A percentile compares a stretch with the other conserved stretches of the same genome.
Evolutionary conservation across 352 stramenopile species (phyloP).

Genomic region (Phytophthora cactorum): DNA sequence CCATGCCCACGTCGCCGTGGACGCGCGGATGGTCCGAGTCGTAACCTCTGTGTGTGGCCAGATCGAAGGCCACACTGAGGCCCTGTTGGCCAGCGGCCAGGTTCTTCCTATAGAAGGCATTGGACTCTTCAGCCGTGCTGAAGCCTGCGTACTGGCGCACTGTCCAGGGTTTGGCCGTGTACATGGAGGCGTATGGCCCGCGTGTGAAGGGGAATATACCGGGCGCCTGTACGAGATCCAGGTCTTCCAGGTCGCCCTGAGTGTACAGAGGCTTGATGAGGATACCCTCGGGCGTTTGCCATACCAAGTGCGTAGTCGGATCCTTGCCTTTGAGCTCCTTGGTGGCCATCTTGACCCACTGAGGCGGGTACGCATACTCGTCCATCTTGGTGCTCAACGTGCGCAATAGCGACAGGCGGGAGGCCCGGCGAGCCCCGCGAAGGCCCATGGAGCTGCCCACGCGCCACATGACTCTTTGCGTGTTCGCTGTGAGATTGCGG

Average conservation of each 20-base stretch:
- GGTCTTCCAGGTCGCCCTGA: slow-evolving; percentile 71
- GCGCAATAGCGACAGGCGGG: slow-evolving; percentile 14
- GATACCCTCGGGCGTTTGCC: slow-evolving; percentile 93
- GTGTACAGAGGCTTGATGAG: slow-evolving; percentile 96
- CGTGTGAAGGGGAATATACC: slow-evolving; percentile 93
- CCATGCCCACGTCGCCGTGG: slow-evolving; percentile 97
- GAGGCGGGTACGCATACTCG: slow-evolving; percentile 44
- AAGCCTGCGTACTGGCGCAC: slow-evolving; percentile 97
- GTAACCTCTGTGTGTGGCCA: slow-evolving; percentile 98
- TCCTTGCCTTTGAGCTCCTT: slow-evolving; percentile 90
- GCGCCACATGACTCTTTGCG: slow-evolving; percentile 25
- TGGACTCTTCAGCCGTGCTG: slow-evolving; percentile 96
- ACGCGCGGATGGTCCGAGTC: slow-evolving; percentile 96
- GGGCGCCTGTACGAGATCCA: slow-evolving; percentile 71
- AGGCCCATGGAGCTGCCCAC: slow-evolving; percentile 8
- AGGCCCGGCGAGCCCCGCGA: not conserved
- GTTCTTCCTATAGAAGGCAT: slow-evolving; percentile 97
- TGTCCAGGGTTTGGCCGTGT: slow-evolving; percentile 95
- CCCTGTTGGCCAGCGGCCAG: slow-evolving; percentile 91
- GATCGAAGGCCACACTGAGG: slow-evolving; percentile 96
- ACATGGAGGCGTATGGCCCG: slow-evolving; percentile 98
- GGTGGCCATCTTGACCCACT: slow-evolving; percentile 61
- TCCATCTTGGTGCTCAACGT: slow-evolving; percentile 44
- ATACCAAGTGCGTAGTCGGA: slow-evolving; percentile 70
- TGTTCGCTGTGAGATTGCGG: slow-evolving; percentile 16